Percentiles rank a stretch among this genome's conserved stretches.
Conservation (phyloP, 352 stramenopile genomes). For the Elongisporangium undulatum region DNA sequence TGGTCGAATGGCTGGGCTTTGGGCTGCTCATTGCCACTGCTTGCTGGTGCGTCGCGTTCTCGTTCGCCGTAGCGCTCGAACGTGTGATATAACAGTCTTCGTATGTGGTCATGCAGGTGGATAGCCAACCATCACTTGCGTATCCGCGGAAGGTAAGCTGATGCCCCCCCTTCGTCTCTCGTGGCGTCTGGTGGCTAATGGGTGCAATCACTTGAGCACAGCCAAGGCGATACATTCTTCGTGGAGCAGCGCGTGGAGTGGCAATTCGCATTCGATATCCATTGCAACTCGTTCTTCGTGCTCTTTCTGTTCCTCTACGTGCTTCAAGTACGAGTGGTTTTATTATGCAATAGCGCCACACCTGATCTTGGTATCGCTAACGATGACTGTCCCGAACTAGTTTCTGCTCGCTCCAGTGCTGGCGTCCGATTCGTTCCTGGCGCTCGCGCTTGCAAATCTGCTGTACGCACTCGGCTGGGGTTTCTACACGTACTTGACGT, state of each 20-base stretch:
- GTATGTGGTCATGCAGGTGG: conserved; percentile 23
- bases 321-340: conserved; percentile 50
- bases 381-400: conserved; percentile 44
- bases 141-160: conserved; percentile 45
- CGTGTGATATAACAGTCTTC: background rate
- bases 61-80: background rate
- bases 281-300: conserved; percentile 99
- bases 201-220: conserved; percentile 7
- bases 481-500: conserved; percentile 98
- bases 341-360: conserved; percentile 5
- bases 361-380: conserved; percentile 1
- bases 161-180: conserved; percentile 3
- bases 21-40: conserved; percentile 65
- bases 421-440: conserved; percentile 83
- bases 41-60: conserved; percentile 29
- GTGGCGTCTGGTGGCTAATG: conserved; percentile 4
- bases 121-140: conserved; percentile 69
- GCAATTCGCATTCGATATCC: conserved; percentile 99
- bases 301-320: conserved; percentile 96
- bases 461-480: conserved; percentile 93
- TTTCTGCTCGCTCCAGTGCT: conserved; percentile 95
- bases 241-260: conserved; percentile 98
- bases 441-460: conserved; percentile 90
- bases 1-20: conserved; percentile 82
- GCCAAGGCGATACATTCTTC: conserved; percentile 73